Conservation (phyloP, 2,329 filamentous ascomycete species). For the Penicillium brasilianum region DNA sequence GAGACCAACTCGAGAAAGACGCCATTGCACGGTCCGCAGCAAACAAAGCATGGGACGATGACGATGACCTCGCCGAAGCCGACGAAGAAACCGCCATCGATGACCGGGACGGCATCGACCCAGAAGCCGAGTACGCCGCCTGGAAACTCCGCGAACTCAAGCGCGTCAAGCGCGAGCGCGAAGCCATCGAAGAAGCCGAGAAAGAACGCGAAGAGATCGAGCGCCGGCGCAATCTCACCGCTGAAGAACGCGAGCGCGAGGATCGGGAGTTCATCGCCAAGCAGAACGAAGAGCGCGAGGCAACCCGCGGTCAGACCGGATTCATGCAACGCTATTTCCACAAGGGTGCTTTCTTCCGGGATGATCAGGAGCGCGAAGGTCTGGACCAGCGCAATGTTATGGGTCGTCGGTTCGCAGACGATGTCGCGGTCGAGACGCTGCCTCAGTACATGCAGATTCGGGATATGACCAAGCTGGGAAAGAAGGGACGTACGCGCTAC, state of each 20-base stretch:
- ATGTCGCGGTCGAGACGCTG: conserved; percentile 81
- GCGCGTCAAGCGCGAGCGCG: conserved; percentile 83
- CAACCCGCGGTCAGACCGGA: conserved; percentile 76
- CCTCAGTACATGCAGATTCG: conserved; percentile 91
- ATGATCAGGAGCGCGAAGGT: conserved; percentile 75
- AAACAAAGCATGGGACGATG: conserved; percentile 84
- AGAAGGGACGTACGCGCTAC: conserved; percentile 89
- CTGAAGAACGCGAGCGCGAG: conserved; percentile 83
- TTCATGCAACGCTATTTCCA: conserved; percentile 98
- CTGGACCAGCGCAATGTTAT: conserved; percentile 83
- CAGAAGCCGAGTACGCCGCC: conserved; percentile 84
- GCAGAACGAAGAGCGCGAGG: conserved; percentile 78
- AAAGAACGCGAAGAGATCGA: conserved; percentile 87
- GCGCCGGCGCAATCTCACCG: conserved; percentile 81
- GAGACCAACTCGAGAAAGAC: conserved; percentile 85
- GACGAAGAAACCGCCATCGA: conserved; percentile 77
- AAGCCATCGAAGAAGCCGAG: conserved; percentile 82
- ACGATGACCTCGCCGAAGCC: conserved; percentile 66
- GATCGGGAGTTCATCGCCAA: conserved; percentile 76
- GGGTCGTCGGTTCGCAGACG: conserved; percentile 80
- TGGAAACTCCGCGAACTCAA: conserved; percentile 94
- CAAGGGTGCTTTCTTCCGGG: conserved; percentile 93
- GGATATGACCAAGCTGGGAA: conserved; percentile 91
- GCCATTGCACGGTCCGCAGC: conserved; percentile 73
- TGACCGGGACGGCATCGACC: conserved; percentile 85